phyloP scores from a whole-genome alignment of 2,329 filamentous ascomycete species.

The Botrytis hyacinthi region DNA sequence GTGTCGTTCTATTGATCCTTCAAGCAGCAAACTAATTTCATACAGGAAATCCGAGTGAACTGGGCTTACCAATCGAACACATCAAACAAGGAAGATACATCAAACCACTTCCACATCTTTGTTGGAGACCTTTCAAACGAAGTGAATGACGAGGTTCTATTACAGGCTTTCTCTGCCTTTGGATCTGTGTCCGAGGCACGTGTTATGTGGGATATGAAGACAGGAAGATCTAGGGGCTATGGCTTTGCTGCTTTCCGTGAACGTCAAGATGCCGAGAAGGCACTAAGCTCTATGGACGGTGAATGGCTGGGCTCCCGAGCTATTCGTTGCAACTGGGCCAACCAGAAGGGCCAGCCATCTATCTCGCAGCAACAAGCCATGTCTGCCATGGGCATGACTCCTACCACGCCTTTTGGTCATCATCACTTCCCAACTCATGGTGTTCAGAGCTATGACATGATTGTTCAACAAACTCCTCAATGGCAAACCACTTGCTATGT shows the following conservation, averaged over 20 bases:
- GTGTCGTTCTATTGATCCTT: conserved; percentile 37
- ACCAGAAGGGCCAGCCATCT: conserved; percentile 99
- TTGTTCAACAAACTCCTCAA: conserved; percentile 87
- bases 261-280: conserved; percentile 89
- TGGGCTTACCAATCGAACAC: conserved; percentile 99
- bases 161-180: conserved; percentile 93
- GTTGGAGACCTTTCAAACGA: conserved; percentile 97
- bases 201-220: conserved; percentile 99
- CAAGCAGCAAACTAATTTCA: neutral
- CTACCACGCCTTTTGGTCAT: conserved; percentile 91
- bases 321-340: conserved; percentile 99
- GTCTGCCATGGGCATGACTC: conserved; percentile 97
- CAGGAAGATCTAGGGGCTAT: conserved; percentile 92
- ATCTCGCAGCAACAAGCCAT: conserved; percentile 97
- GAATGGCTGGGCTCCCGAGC: conserved; percentile 98
- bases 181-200: conserved; percentile 94
- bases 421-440: conserved; percentile 98
- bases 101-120: conserved; percentile 98
- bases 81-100: conserved; percentile 92
- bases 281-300: conserved; percentile 95
- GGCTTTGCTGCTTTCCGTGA: conserved; percentile 98
- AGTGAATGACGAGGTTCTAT: conserved; percentile 92
- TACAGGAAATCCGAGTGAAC: conserved; percentile 95
- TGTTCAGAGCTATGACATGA: conserved; percentile 96
- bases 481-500: conserved; percentile 99